Evolutionary conservation across 2,329 filamentous ascomycete species (phyloP).

Genomic region (Teratosphaeria viscida): DNA sequence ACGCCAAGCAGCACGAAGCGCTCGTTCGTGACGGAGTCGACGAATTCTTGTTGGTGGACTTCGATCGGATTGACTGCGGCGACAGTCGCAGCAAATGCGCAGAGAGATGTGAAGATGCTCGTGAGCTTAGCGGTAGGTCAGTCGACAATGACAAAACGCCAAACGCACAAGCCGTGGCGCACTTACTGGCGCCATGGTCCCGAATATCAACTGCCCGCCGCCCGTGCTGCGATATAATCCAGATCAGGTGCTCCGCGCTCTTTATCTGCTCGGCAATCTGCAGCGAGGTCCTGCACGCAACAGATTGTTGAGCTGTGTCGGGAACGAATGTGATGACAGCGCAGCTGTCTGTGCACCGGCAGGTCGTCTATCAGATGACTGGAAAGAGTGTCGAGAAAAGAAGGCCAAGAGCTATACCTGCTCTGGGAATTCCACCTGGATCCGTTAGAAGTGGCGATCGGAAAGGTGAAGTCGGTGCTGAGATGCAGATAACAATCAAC

Average conservation of each 20-base stretch:
- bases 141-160: background rate
- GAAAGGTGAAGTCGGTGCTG: background rate
- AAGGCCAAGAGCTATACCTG: background rate
- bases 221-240: background rate
- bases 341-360: background rate
- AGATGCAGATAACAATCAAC: background rate
- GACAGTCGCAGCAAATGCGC: conserved; percentile 5
- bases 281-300: background rate
- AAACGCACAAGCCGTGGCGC: background rate
- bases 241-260: background rate
- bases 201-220: background rate
- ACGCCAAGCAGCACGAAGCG: conserved; percentile 54
- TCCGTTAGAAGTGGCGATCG: background rate
- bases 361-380: background rate
- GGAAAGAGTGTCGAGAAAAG: background rate
- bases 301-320: background rate
- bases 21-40: conserved; percentile 47
- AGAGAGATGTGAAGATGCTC: conserved; percentile 3
- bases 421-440: background rate
- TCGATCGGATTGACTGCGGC: conserved; percentile 40
- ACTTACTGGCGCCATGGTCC: background rate
- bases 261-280: background rate
- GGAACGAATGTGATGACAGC: background rate
- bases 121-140: conserved; percentile 2
- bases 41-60: conserved; percentile 50